Conservation (phyloP, 2,329 filamentous ascomycete species). For the Curvularia sp. region DNA sequence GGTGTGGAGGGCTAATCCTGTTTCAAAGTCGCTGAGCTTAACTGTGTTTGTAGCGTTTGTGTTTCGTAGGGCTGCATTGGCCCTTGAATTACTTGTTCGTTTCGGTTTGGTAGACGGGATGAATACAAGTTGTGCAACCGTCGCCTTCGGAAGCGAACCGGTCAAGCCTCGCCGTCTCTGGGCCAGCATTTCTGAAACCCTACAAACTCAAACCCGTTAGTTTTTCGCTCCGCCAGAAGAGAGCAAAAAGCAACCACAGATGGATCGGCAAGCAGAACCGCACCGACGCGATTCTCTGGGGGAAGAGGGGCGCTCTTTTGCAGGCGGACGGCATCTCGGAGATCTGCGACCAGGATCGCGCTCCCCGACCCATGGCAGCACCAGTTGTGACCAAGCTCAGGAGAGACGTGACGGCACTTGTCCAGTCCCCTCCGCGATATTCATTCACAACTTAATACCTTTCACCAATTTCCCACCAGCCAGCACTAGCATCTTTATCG, state of each 20-base stretch:
- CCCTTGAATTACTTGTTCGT: background rate
- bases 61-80: background rate
- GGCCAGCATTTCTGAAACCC: background rate
- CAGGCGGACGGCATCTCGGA: conserved; percentile 21
- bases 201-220: background rate
- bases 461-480: conserved; percentile 7
- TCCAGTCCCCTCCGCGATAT: conserved; percentile 15
- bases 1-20: background rate
- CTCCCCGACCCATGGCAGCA: conserved; percentile 21
- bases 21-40: background rate
- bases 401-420: conserved; percentile 16
- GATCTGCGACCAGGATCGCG: conserved; percentile 33
- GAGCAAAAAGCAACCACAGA: background rate
- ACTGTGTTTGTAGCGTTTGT: background rate
- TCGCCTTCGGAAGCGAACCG: background rate
- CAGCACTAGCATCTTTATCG: conserved; percentile 16
- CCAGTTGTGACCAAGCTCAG: conserved; percentile 20
- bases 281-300: background rate
- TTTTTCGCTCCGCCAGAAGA: background rate
- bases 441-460: conserved; percentile 16
- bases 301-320: background rate
- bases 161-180: background rate
- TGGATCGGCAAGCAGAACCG: background rate
- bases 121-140: conserved; percentile 11
- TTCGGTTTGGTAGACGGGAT: conserved; percentile 2